Base-by-base conservation (phyloP, 1,139 yeast genomes). In the Hemisphaericaspora xylofermentans region DNA sequence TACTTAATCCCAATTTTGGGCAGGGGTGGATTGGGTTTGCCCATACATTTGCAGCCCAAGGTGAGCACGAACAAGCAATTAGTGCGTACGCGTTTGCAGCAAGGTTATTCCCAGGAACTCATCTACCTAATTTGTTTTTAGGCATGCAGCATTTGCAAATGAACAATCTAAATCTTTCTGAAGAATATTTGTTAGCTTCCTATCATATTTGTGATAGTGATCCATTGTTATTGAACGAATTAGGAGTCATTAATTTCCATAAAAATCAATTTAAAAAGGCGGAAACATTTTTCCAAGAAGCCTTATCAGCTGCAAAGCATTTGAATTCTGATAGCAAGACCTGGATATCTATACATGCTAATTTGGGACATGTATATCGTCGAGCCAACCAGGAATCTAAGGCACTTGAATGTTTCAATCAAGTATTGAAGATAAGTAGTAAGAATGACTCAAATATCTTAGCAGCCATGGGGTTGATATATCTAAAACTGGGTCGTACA, bases 21-120 rank as follows among this genome's bases (percentile, higher is more conserved):
- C 94, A 88, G 42, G 96, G 98, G 1, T 94, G 98, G 98, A 82
- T 94, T 36, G 98, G 98, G 1, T 94, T 94, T 68, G 98, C 98
- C 1, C 98, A 93, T 58, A 91, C 98, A 0, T 94, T 89, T 74
- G 97, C 97, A 0, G 85, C 88, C 2, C 98, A 94, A 60, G 96
- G 97, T 8, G 99, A 94, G 63, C 98, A 94, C 56, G 99, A 94
- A 60, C 98, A 94, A 61, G 98, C 98, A 1, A 85, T 93, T 16
- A 84, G 96, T 45, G 98, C 98, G 0, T 94, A 91, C 63, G 93
- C 98, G 1, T 91, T 95, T 27, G 98, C 98, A 0, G 91, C 96
- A 0, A 69, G 97, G 45, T 72, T 91, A 38, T 94, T 93, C 56
- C 97, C 96, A 0, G 98, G 98, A 2, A 84, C 94, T 5, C 98